These are phyloP conservation scores for Gymnopilus dilepis DNA, from an alignment of 768 basidiomycete genomes.

Conservation along the genomic window DNA sequence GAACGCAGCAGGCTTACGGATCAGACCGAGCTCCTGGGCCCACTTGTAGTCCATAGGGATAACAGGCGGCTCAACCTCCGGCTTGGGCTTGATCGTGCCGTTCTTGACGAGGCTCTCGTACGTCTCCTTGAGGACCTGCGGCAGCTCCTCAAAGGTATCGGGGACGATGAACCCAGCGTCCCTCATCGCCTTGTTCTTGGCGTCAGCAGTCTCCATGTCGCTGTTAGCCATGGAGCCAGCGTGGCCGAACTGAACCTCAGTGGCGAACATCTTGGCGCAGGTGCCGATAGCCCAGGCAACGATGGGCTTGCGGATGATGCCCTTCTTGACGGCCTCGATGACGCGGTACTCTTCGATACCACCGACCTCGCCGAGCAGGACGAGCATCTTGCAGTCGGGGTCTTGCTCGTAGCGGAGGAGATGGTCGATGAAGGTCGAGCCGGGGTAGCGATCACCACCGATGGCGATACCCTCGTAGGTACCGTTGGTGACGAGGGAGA, in stretches of 20 bases:
- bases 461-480: conserved; percentile 99
- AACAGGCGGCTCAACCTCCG: conserved; percentile 88
- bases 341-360: conserved; percentile 99
- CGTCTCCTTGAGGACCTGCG: conserved; percentile 79
- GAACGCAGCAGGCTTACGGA: conserved; percentile 98
- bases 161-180: conserved; percentile 96
- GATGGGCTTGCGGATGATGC: conserved; percentile 96
- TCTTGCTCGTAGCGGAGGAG: conserved; percentile 97
- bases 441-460: conserved; percentile 98
- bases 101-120: conserved; percentile 79
- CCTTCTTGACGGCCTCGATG: conserved; percentile 94
- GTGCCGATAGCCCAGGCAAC: conserved; percentile 99
- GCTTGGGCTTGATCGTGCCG: conserved; percentile 70
- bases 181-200: conserved; percentile 96
- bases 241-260: conserved; percentile 99
- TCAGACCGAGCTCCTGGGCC: conserved; percentile 97
- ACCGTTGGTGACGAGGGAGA: conserved; percentile 94
- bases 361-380: conserved; percentile 97
- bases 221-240: conserved; percentile 99
- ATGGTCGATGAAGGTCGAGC: conserved; percentile 98
- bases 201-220: conserved; percentile 95
- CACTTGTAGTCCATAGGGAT: conserved; percentile 99
- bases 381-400: conserved; percentile 98
- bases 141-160: conserved; percentile 96
- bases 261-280: conserved; percentile 99